Evolutionary conservation across 2,329 filamentous ascomycete genomes (phyloP).

Genomic region (Penicillium paneum): DNA sequence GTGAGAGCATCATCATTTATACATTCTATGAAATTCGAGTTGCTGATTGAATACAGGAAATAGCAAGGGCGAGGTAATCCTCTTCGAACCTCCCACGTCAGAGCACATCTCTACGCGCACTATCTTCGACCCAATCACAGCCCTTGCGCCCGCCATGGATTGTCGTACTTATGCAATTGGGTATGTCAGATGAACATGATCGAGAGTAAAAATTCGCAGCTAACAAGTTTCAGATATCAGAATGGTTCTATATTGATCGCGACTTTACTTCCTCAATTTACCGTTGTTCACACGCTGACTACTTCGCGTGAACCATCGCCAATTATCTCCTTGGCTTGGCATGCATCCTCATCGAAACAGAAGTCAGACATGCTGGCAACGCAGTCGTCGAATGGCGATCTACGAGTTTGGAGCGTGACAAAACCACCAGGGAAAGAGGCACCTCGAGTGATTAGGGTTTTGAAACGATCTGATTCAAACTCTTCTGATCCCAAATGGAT

Average conservation of each 20-base stretch:
- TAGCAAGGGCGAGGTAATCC: slow-evolving; percentile 83
- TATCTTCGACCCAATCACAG: slow-evolving; percentile 92
- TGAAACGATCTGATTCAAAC: slow-evolving; percentile 75
- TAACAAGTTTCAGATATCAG: slow-evolving; percentile 63
- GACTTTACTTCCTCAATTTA: slow-evolving; percentile 85
- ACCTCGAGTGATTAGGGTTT: slow-evolving; percentile 82
- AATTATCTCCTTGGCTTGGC: slow-evolving; percentile 85
- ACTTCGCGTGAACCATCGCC: slow-evolving; percentile 81
- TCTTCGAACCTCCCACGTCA: slow-evolving; percentile 89
- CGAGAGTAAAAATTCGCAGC: background rate
- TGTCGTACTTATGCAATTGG: slow-evolving; percentile 95
- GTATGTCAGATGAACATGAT: slow-evolving; percentile 49
- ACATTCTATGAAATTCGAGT: slow-evolving; percentile 1
- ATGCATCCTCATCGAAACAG: slow-evolving; percentile 91
- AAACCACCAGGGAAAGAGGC: slow-evolving; percentile 71
- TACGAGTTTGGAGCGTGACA: slow-evolving; percentile 93
- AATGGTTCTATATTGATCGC: slow-evolving; percentile 93
- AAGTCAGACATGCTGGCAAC: slow-evolving; percentile 97
- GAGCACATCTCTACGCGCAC: slow-evolving; percentile 90
- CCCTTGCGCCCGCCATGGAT: slow-evolving; percentile 81
- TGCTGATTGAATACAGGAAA: slow-evolving; percentile 62
- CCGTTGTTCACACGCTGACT: slow-evolving; percentile 86
- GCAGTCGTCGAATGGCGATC: slow-evolving; percentile 85
- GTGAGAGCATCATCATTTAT: slow-evolving; percentile 51
- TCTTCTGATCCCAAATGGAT: slow-evolving; percentile 86